These are phyloP conservation scores for Sergeia podlipaevii DNA, from an alignment of 208 protist genomes.

Conservation along the genomic window DNA sequence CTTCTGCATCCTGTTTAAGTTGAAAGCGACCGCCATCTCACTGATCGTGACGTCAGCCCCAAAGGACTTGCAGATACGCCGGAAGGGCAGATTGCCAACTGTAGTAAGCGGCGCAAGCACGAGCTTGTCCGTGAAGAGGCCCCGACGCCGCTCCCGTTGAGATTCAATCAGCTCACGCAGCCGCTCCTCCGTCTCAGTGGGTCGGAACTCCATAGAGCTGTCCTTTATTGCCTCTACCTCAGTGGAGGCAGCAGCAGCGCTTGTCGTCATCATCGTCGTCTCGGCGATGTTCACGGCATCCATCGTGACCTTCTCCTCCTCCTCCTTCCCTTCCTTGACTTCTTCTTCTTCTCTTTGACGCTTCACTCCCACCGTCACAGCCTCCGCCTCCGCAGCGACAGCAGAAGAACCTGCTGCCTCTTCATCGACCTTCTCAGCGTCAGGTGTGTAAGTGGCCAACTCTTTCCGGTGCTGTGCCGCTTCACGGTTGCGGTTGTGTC, in stretches of 20 bases:
- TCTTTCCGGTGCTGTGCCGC: too few species aligned
- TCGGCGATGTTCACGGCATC: neutral
- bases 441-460: too few species aligned
- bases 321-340: too few species aligned
- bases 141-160: conserved; percentile 19
- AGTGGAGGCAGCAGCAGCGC: neutral
- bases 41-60: conserved; percentile 93
- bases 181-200: conserved; percentile 19
- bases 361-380: conserved; percentile 3
- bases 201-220: neutral
- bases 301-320: conserved; percentile 3
- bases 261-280: neutral
- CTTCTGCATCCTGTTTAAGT: conserved; percentile 81
- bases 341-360: conserved; percentile 7
- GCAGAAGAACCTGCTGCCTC: neutral
- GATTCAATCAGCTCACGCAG: conserved; percentile 34
- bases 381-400: neutral
- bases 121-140: conserved; percentile 89
- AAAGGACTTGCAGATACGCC: conserved; percentile 90
- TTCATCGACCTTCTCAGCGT: conserved; percentile 10
- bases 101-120: conserved; percentile 97
- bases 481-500: neutral
- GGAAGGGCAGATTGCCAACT: conserved; percentile 97
- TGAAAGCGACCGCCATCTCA: conserved; percentile 94
- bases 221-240: conserved; percentile 17